These are phyloP conservation scores for Talinum fruticosum DNA, from an alignment of 148 eudicot species.

Conservation along the genomic window DNA sequence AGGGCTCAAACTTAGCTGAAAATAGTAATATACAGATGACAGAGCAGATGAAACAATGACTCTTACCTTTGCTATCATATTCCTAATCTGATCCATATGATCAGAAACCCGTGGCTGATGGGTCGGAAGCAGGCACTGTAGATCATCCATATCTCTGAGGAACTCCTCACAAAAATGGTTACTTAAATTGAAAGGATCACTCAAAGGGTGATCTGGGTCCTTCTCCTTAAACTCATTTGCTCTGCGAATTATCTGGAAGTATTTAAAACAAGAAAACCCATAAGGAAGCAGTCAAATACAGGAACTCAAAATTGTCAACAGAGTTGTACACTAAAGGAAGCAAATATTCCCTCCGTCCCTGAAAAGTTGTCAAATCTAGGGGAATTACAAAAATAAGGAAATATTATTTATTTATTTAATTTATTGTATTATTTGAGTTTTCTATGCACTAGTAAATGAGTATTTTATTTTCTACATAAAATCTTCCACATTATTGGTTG, in stretches of 20 bases:
- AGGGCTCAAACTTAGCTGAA: background rate
- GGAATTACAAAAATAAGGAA: no score
- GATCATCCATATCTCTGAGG: constrained; percentile 71
- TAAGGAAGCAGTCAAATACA: constrained; percentile 16
- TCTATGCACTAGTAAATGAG: no score
- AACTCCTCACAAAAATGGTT: constrained; percentile 65
- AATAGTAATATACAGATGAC: background rate
- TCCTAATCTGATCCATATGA: constrained; percentile 72
- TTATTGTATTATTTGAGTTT: no score
- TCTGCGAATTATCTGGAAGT: constrained; percentile 68
- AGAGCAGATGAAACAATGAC: background rate
- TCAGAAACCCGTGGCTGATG: constrained; percentile 87
- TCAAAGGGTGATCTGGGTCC: constrained; percentile 29
- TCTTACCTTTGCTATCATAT: constrained; percentile 72
- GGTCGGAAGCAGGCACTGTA: constrained; percentile 80
- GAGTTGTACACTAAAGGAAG: background rate
- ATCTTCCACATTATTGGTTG: no score
- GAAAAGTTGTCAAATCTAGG: no score
- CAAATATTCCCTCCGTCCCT: no score
- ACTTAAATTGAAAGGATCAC: constrained; percentile 63
- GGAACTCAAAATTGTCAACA: constrained; percentile 10
- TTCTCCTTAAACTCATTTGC: constrained; percentile 70
- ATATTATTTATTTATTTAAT: no score
- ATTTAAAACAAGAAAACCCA: constrained; percentile 20
- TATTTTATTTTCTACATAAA: no score